Evolutionary conservation across 208 protist species (phyloP), one percentile per base, ranked within the genome.

Genomic region (Leptomonas pyrrhocoris): DNA sequence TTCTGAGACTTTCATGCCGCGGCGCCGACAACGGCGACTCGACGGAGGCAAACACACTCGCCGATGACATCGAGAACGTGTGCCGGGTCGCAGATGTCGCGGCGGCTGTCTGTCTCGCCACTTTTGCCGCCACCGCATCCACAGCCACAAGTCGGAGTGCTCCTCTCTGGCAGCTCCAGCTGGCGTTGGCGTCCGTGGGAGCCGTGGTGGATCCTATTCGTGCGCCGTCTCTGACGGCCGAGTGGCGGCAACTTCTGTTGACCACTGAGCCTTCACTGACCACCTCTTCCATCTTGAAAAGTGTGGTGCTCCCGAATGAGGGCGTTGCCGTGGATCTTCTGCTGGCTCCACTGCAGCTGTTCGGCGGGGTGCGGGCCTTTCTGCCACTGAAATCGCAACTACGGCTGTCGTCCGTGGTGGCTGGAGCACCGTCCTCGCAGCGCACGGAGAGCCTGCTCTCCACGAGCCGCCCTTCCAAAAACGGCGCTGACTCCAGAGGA

Each of bases 131-230:
- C 25, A 42, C 42, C 0, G 16, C 46, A 11, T 21, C 46, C 0
- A 13, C 48, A 2, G 16, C 61, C 6, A 15, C 8, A 11, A 16
- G 5, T 12, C 11, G 1, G 2, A 28, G 21, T 0, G 3, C 61
- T 3, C 13, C 28, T 13, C 2, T 36, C 16, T 77, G 72, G 72
- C 72, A 72, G 64, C 55, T 54, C 3, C 72, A 77, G 50, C 23
- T 71, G 28, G 72, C 64, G n/a, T 42, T 77, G 27, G 57, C 42
- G 18, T 9, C 54, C 36, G 9, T 49, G 0, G 50, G 36, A 11
- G 51, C 15, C 1, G 59, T 30, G 0, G 48, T 77, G 18, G 42
- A 71, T 28, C 9, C 58, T 0, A 27, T 27, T 16, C 34, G 25
- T 0, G n/a, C 72, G 23, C 72, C 72, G 0, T 45, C 38, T 16